Base-by-base conservation (phyloP, 2,329 filamentous ascomycete species). In the Zasmidium angulare region DNA sequence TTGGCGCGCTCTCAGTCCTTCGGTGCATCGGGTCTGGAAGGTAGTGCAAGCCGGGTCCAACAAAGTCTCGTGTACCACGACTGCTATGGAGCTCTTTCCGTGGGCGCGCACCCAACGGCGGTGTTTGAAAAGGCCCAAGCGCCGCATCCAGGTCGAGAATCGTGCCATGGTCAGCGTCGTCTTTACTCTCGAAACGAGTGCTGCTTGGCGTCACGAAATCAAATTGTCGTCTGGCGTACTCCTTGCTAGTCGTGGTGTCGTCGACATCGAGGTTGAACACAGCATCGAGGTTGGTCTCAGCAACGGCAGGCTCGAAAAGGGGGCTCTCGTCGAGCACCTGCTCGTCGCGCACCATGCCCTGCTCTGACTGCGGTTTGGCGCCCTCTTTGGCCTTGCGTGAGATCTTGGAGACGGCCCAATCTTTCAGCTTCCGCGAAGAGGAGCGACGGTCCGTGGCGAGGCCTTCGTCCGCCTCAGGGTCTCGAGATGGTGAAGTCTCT, bases 131-230 rank as follows among this genome's bases (percentile, higher is more conserved):
- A 0, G 93, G 92, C 1, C 92, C 93, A 1, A 98, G 82, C 23
- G 93, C 95, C 19, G 93, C 93, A 76, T 99, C 95, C 46, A 99
- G 79, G 74, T 99, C 95, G 63, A 99, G 96, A 74, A 97, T 89
- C 7, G 90, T 88, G 69, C 87, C 90, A 43, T 17, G 36, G 36
- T 43, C 36, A 2, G 84, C 74, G 60, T 96, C 90, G n/a, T 63
- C 63, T 36, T 58, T 52, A 48, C 22, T 53, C 11, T 46, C 56
- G 55, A 26, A 52, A 2, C 58, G 56, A 24, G 50, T 56, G 24
- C 50, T 59, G 50, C 61, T 63, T 14, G 55, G 55, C 36, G 62
- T 49, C 47, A 61, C 57, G 17, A 60, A 48, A 12, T 56, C 46
- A 14, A 53, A 50, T 17, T 51, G 47, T 31, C 50, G 58, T 14